A percentile compares a stretch with the other conserved stretches of the same genome.
phyloP scores from a whole-genome alignment of 164 flowering plant species.

The Magnolia changhungtana region DNA sequence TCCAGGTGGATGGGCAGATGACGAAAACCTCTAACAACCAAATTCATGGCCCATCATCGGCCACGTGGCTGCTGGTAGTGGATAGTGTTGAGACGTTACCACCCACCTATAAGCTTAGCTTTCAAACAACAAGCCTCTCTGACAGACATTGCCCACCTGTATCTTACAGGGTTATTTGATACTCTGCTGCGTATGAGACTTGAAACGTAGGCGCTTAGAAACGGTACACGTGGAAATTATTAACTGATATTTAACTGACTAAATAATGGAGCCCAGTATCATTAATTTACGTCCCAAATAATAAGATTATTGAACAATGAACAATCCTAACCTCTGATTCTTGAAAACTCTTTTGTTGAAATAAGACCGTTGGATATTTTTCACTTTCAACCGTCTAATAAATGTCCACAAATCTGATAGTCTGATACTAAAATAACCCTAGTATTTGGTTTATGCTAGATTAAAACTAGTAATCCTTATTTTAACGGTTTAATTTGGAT shows the following conservation, averaged over 20 bases:
- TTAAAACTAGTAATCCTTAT: no score
- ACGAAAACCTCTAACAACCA: no score
- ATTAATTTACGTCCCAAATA: not conserved
- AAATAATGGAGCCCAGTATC: not conserved
- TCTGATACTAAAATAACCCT: no score
- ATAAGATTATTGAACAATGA: not conserved
- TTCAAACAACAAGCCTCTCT: not conserved
- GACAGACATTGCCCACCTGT: not conserved
- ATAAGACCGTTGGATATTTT: no score
- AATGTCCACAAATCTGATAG: no score
- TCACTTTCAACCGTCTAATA: no score
- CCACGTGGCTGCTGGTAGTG: not conserved
- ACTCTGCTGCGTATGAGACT: not conserved
- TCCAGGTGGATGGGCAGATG: not conserved
- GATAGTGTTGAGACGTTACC: not conserved
- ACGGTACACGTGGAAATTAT: no score
- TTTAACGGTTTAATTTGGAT: no score
- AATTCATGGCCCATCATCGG: not conserved
- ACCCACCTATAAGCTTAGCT: not conserved
- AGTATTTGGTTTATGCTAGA: no score
- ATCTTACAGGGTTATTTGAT: not conserved
- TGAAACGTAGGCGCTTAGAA: not conserved
- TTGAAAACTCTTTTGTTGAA: no score
- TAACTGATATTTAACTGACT: not conserved
- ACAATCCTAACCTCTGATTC: not conserved